Evolutionary conservation across 192 early-diverging fungal species (phyloP).

Genomic region (Phycomyces blakesleeanus): DNA sequence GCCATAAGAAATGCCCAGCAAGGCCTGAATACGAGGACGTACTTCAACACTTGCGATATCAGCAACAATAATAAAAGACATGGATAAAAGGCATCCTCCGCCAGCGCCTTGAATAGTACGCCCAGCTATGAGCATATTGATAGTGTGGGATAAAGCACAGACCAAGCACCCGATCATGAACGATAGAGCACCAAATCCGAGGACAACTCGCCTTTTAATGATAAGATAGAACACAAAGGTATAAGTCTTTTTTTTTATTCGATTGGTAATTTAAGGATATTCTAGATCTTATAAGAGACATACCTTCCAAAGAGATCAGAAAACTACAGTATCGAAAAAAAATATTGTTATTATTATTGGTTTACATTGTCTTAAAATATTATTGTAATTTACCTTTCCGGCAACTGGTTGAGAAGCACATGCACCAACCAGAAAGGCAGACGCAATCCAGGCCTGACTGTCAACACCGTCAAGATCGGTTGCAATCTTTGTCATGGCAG

Average conservation of each 20-base stretch:
- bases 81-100: constrained; percentile 60
- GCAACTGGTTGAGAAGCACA: constrained; percentile 8
- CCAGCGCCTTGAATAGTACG: constrained; percentile 62
- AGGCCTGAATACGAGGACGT: constrained; percentile 61
- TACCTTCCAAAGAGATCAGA: too few relatives aligned
- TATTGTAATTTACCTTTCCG: constrained; percentile 20
- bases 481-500: constrained; percentile 9
- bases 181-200: constrained; percentile 21
- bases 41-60: constrained; percentile 66
- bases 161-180: constrained; percentile 52
- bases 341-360: too few relatives aligned
- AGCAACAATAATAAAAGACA: constrained; percentile 64
- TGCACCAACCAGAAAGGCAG: constrained; percentile 6
- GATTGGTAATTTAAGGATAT: too few relatives aligned
- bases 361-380: too few relatives aligned
- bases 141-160: constrained; percentile 53
- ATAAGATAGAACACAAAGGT: too few relatives aligned
- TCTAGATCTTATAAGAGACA: too few relatives aligned
- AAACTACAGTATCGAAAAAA: too few relatives aligned
- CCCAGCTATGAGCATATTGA: constrained; percentile 61
- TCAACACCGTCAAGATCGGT: background rate
- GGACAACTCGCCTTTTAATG: constrained; percentile 24
- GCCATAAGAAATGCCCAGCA: constrained; percentile 55
- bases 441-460: constrained; percentile 10
- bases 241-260: too few relatives aligned